Conservation (phyloP, 192 early-diverging fungal genomes). For the Coemansia sp. region DNA sequence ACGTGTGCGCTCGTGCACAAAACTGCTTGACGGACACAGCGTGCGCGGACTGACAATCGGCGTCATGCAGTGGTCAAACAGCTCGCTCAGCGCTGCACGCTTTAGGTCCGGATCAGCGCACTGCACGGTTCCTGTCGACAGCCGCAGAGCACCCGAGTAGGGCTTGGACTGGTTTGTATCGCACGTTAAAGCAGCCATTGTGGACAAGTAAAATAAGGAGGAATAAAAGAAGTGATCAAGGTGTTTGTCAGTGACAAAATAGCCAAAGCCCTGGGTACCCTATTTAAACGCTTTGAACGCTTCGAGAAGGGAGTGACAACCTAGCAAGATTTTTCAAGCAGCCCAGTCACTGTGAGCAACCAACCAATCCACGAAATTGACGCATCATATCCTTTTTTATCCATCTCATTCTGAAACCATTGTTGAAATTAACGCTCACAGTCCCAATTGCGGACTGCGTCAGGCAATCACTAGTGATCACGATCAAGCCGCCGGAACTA, state of each 20-base stretch:
- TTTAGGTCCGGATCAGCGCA: constrained; percentile 48
- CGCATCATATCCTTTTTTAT: background rate
- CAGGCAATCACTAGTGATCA: background rate
- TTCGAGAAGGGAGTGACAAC: background rate
- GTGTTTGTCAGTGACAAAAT: background rate
- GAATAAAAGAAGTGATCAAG: background rate
- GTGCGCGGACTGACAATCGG: constrained; percentile 21
- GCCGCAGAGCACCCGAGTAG: background rate
- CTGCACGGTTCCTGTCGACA: constrained; percentile 26
- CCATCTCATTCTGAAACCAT: background rate
- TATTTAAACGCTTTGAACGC: too few species aligned
- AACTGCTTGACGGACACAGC: constrained; percentile 3
- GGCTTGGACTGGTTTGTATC: background rate
- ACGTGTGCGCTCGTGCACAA: background rate
- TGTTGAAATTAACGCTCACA: background rate
- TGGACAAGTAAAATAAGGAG: background rate
- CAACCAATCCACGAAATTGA: constrained; percentile 2
- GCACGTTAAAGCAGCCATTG: background rate
- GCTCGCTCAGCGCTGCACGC: constrained; percentile 53
- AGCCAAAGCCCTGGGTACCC: too few species aligned
- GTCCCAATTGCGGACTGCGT: too few species aligned
- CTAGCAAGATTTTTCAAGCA: background rate
- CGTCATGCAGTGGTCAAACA: constrained; percentile 56
- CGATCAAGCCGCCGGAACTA: background rate
- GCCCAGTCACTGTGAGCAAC: background rate